Evolutionary conservation across 2,329 filamentous ascomycete genomes (phyloP).

Genomic region (Aspergillus transmontanensis): DNA sequence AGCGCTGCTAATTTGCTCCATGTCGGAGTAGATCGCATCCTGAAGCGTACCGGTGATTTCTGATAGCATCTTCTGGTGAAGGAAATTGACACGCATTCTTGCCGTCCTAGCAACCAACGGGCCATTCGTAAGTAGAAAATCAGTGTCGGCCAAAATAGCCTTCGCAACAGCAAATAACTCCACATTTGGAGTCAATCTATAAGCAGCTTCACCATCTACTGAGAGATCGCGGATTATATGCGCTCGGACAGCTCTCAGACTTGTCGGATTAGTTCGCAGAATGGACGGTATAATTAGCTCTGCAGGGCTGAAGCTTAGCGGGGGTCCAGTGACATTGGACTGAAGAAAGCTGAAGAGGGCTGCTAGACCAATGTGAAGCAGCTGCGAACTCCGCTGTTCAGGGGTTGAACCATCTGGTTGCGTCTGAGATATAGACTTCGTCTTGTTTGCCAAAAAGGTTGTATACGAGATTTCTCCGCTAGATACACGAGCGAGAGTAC

Average conservation of each 20-base stretch:
- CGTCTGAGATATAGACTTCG: conserved; percentile 26
- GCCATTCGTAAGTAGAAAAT: conserved; percentile 46
- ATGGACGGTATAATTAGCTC: conserved; percentile 51
- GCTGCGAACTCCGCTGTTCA: conserved; percentile 38
- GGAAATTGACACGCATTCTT: conserved; percentile 71
- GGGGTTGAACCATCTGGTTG: conserved; percentile 23
- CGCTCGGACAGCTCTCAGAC: conserved; percentile 51
- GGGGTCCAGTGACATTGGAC: conserved; percentile 83
- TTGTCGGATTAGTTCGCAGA: conserved; percentile 43
- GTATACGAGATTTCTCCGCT: conserved; percentile 40
- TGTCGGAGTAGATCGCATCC: conserved; percentile 60
- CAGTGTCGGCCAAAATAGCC: conserved; percentile 55
- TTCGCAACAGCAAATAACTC: conserved; percentile 82
- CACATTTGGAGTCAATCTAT: conserved; percentile 78
- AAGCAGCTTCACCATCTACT: conserved; percentile 83
- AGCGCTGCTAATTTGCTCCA: conserved; percentile 53
- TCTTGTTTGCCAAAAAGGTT: conserved; percentile 39
- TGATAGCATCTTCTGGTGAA: conserved; percentile 68
- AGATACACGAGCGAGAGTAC: conserved; percentile 32
- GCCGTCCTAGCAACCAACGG: conserved; percentile 58
- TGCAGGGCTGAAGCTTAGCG: conserved; percentile 62
- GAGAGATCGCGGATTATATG: conserved; percentile 70
- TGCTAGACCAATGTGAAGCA: conserved; percentile 64
- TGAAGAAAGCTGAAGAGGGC: conserved; percentile 80
- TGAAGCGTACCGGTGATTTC: conserved; percentile 65